A percentile compares a stretch with the other conserved stretches of the same genome.
Conservation (phyloP, 768 basidiomycete genomes). For the Hortiboletus campestris region DNA sequence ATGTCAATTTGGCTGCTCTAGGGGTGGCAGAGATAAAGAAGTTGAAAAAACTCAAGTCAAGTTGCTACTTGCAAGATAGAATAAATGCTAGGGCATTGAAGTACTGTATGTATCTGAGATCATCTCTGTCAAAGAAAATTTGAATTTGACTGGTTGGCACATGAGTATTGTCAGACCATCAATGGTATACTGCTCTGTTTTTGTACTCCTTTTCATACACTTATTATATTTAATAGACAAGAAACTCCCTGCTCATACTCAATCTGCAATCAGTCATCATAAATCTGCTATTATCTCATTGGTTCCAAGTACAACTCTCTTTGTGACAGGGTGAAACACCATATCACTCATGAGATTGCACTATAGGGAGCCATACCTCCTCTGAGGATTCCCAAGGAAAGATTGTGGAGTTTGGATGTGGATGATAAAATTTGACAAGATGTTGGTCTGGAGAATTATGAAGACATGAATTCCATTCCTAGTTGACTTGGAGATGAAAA, state of each 20-base stretch:
- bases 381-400: background rate
- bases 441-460: background rate
- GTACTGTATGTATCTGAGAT: background rate
- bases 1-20: background rate
- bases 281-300: background rate
- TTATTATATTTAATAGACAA: background rate
- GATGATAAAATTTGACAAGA: background rate
- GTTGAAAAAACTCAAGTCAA: background rate
- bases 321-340: background rate
- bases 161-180: background rate
- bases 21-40: background rate
- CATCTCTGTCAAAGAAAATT: background rate
- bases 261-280: background rate
- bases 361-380: background rate
- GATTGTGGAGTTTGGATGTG: background rate
- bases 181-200: background rate
- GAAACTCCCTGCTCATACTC: background rate
- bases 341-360: background rate
- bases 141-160: background rate
- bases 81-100: background rate
- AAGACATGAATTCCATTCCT: background rate
- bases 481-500: background rate
- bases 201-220: background rate
- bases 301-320: background rate
- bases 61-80: background rate